phyloP scores from a whole-genome alignment of 768 basidiomycete species.

The Grammothele lineata region DNA sequence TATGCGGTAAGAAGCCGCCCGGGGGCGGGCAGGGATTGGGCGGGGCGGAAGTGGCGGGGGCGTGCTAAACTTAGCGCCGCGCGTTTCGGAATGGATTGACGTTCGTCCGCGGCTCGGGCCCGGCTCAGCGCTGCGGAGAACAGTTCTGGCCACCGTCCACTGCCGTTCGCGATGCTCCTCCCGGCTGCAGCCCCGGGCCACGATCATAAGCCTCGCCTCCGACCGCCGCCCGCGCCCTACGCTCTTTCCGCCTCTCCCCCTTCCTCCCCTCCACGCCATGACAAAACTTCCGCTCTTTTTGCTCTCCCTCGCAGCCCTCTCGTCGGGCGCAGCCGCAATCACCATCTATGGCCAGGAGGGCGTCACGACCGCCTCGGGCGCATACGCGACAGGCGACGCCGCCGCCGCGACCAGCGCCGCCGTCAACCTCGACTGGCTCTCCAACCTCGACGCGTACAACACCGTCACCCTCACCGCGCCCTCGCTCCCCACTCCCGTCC shows the following conservation, averaged over 20 bases:
- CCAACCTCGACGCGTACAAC: constrained; percentile 25
- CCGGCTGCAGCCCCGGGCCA: no score
- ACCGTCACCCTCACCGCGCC: constrained; percentile 28
- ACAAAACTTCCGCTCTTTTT: constrained; percentile 12
- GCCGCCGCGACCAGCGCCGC: constrained; percentile 4
- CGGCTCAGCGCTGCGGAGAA: no score
- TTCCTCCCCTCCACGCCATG: constrained; percentile 7
- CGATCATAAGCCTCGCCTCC: not conserved
- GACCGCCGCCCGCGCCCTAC: not conserved
- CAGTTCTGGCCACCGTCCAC: no score
- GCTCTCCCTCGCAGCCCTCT: constrained; percentile 4
- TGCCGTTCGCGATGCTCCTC: no score
- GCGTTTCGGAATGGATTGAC: no score
- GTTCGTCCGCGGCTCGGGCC: no score
- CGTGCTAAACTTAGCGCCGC: no score
- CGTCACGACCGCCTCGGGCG: constrained; percentile 16
- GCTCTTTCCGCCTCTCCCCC: constrained; percentile 2
- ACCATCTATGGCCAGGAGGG: constrained; percentile 26
- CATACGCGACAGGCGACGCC: not conserved
- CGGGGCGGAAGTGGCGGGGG: no score
- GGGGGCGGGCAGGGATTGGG: no score
- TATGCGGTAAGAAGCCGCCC: no score
- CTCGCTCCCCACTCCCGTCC: constrained; percentile 20
- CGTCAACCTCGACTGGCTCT: constrained; percentile 1
- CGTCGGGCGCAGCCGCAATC: constrained; percentile 4